Conservation (phyloP, 345 rosid genomes). For the Limnanthes douglasii region DNA sequence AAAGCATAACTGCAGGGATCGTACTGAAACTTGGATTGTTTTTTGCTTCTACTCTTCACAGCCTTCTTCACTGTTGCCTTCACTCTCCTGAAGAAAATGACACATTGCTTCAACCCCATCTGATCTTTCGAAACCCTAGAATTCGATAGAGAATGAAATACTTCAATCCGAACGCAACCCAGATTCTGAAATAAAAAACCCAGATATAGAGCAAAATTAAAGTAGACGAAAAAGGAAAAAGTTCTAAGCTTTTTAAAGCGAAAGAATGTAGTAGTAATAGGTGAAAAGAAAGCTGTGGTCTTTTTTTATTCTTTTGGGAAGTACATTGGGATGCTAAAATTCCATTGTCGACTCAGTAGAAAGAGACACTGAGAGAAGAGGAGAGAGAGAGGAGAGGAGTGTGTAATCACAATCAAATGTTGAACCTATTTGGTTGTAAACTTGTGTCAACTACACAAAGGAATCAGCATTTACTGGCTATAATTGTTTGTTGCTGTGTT, state of each 20-base stretch:
- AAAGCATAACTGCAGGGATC: conserved; percentile 86
- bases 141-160: too few species aligned
- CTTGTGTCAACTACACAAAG: neutral
- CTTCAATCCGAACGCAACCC: too few species aligned
- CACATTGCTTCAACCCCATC: conserved; percentile 39
- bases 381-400: too few species aligned
- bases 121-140: too few species aligned
- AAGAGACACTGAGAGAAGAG: conserved; percentile 2
- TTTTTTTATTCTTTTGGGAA: conserved; percentile 8
- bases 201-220: too few species aligned
- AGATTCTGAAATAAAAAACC: too few species aligned
- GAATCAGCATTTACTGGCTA: conserved; percentile 1
- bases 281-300: too few species aligned
- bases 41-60: conserved; percentile 16
- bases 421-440: neutral
- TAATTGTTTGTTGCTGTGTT: too few species aligned
- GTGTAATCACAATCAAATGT: too few species aligned
- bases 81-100: conserved; percentile 30
- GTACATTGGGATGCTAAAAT: conserved; percentile 48
- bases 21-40: conserved; percentile 50
- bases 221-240: too few species aligned
- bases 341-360: conserved; percentile 14
- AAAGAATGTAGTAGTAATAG: too few species aligned
- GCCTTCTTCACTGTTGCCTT: conserved; percentile 34
- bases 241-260: too few species aligned